Base-by-base conservation (phyloP, 441 rosid genomes). In the Raphanus hybrid region DNA sequence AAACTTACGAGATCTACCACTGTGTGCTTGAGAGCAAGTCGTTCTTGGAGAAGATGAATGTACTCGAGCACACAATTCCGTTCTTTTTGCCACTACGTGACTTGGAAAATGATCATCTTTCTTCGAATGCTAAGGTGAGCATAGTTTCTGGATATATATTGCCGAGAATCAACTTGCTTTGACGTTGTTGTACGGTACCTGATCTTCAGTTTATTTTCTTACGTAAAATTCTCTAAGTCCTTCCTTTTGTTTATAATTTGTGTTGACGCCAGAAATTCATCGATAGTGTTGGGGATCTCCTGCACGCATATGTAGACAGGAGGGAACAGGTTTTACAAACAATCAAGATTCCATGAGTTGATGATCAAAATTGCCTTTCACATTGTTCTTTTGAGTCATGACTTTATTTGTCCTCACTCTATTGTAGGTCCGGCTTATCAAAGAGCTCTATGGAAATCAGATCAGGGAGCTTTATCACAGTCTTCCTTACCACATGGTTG, bases 301-400 rank as follows among this genome's bases (percentile, higher is more conserved):
- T 93, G 84, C 98, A 96, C 81, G 93, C 98, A 63, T 93, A 88
- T 76, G 97, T 96, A 78, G 99, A 96, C 68, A 85, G 99, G 84
- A 85, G 92, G 70, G 98, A 92, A 70, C 99, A 96, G 97, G 98
- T 96, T 75, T 70, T 75, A 8, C 34, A 43, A 59, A 37, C 32
- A 43, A 41, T 63, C 60, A 1, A 6, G 52, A 39, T 73, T n/a
- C n/a, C 60, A 32, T 68, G 78, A 73, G 70, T 62, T 29, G 60
- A 23, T 67, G 48, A 48, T 67, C 26, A 34, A 27, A 71, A 26
- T 39, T 57, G 57, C 23, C 60, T 67, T 45, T 73, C 7, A 18
- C 14, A 15, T 35, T 78, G 32, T 23, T 43, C 61, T 32, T 15
- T 70, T 15, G 8, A 54, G 52, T 67, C 48, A 67, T 72, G 73